These are phyloP conservation scores for Chrysosporium keratinophilum DNA, from an alignment of 2,329 filamentous ascomycete species.

Conservation along the genomic window DNA sequence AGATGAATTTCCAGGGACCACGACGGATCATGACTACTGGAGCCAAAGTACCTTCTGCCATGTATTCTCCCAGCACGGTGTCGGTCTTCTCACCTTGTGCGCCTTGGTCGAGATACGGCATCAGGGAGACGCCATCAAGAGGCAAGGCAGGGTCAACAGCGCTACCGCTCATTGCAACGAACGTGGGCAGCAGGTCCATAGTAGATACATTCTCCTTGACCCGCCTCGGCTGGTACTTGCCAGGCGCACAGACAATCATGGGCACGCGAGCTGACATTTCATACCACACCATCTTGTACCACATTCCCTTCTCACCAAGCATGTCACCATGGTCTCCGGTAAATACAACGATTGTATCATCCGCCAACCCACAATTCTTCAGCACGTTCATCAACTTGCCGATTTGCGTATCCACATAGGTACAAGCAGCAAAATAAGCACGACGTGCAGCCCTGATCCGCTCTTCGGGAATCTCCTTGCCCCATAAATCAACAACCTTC, in stretches of 20 bases:
- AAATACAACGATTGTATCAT: slow-evolving; percentile 86
- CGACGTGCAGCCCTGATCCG: slow-evolving; percentile 76
- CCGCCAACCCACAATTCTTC: slow-evolving; percentile 65
- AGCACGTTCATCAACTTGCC: slow-evolving; percentile 69
- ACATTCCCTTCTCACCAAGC: slow-evolving; percentile 82
- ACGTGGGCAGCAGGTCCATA: slow-evolving; percentile 78
- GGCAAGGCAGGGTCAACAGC: slow-evolving; percentile 61
- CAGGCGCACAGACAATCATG: slow-evolving; percentile 71
- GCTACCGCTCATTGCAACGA: slow-evolving; percentile 70
- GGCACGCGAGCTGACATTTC: slow-evolving; percentile 85
- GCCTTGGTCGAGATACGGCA: slow-evolving; percentile 61
- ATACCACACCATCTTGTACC: slow-evolving; percentile 97
- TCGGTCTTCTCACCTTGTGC: slow-evolving; percentile 52
- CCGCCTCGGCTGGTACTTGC: slow-evolving; percentile 61
- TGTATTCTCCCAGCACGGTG: slow-evolving; percentile 90
- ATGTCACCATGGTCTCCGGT: slow-evolving; percentile 92
- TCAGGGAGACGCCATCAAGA: slow-evolving; percentile 71
- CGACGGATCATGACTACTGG: slow-evolving; percentile 91
- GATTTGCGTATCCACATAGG: slow-evolving; percentile 87
- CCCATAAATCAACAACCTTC: slow-evolving; percentile 78
- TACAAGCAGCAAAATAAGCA: slow-evolving; percentile 86
- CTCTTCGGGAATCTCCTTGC: slow-evolving; percentile 70
- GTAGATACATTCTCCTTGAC: slow-evolving; percentile 81
- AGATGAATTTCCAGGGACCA: slow-evolving; percentile 82
- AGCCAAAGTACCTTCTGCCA: slow-evolving; percentile 79